Percentiles rank a stretch among this genome's conserved stretches.
Conservation (phyloP, 805 yeast species). For the Suhomyces kilbournensis region DNA sequence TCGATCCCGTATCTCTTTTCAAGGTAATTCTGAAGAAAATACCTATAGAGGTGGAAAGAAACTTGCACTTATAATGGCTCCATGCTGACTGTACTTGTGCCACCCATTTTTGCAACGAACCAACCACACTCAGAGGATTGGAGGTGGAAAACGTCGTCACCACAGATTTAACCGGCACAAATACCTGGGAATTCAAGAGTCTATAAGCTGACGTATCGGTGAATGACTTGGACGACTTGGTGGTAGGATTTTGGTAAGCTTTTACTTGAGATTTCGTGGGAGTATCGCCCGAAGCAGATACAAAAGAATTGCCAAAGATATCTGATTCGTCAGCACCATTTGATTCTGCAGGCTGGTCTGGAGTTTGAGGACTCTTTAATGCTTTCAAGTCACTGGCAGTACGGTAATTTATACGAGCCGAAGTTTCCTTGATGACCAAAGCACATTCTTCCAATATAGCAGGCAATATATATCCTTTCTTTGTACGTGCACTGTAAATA, state of each 20-base stretch:
- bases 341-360: background rate
- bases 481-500: slow-evolving; percentile 51
- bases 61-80: slow-evolving; percentile 17
- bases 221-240: background rate
- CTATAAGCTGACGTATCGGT: slow-evolving; percentile 1
- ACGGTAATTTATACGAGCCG: slow-evolving; percentile 39
- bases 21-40: slow-evolving; percentile 36
- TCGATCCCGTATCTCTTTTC: slow-evolving; percentile 54
- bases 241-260: background rate
- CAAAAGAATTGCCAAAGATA: slow-evolving; percentile 38
- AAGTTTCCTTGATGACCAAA: slow-evolving; percentile 48
- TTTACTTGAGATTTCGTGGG: background rate
- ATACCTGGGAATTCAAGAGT: slow-evolving; percentile 13
- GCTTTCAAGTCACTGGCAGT: slow-evolving; percentile 28
- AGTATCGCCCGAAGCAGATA: slow-evolving; percentile 1
- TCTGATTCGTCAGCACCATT: slow-evolving; percentile 13
- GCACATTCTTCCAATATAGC: slow-evolving; percentile 60
- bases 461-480: slow-evolving; percentile 52
- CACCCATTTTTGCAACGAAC: background rate
- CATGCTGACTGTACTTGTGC: slow-evolving; percentile 3
- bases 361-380: slow-evolving; percentile 11
- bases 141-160: background rate
- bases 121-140: background rate
- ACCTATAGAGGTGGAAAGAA: slow-evolving; percentile 35
- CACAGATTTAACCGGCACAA: slow-evolving; percentile 11